Base-by-base conservation (phyloP, 345 rosid species). In the Eucalyptus sideroxylon region DNA sequence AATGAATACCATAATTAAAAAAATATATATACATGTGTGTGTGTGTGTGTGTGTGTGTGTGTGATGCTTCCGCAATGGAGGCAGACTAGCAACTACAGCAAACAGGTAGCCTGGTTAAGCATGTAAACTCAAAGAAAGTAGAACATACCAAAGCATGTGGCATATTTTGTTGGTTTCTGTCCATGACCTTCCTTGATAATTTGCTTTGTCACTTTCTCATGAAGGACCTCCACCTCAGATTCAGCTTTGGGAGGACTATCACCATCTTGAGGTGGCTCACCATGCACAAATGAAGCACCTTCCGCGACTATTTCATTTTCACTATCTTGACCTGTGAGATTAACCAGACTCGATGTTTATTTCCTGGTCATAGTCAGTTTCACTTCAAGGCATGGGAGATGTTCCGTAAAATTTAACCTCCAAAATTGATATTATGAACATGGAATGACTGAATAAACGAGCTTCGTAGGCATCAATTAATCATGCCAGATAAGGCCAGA, bases 181-280 rank as follows among this genome's bases (percentile, higher is more conserved):
- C 98, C 99, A 86, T 95, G 97, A 47, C 99, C 98, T 91, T 97
- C 99, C 94, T 95, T 95, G 13, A 96, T 94, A 90, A 96, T 95
- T 92, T 97, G 98, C 93, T 96, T 97, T 27, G 94, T 94, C 89
- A 98, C 99, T 93, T 96, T 96, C 90, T 95, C 99, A 88, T 95
- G 97, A 91, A 97, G 93, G 89, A 93, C 88, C 89, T 96, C 96
- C 83, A 92, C 94, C 51, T 91, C 93, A 34, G 95, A 92, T 72
- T 97, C 98, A 89, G 94, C 97, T 93, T 93, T 95, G 59, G 98
- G 97, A 72, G 98, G 98, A 86, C 88, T 92, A 89, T 87, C 91
- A 89, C 90, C 96, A 45, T 93, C 95, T 90, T 94, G 96, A 91
- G 94, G 91, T 89, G 94, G 96, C 86, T 93, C 98, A 65, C 94